Base-by-base conservation (phyloP, 768 basidiomycete species). In the Pleurotus tuber-regium region DNA sequence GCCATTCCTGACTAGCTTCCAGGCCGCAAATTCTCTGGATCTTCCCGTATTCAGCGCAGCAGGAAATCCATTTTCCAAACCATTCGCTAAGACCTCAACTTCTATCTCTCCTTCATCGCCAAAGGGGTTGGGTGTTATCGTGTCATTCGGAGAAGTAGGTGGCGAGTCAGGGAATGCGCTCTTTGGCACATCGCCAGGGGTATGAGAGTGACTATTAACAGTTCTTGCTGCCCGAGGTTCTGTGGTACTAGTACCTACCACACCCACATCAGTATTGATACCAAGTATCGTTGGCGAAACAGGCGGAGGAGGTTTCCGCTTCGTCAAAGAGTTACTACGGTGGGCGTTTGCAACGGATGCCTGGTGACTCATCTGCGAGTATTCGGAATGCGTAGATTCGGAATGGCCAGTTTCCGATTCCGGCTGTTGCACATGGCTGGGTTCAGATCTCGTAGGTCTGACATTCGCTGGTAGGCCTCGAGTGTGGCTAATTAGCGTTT, bases 21-120 rank as follows among this genome's bases (percentile, higher is more conserved):
- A 48, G 11, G 29, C 46, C 6, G 28, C 31, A 29, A 50, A 41
- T 12, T 50, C 49, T 14, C 38, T 18, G n/a, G 49, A 50, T 19
- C 18, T 11, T 8, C 49, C 49, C 9, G 49, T 50, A n/a, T 50
- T 50, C 21, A 50, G 49, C 4, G 49, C 49, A n/a, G 49, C 49
- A 12, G 49, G 33, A 31, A 26, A 50, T 23, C 18, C 23, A 19
- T 18, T 24, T 29, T 35, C 41, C 3, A 12, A 12, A 21, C 35
- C 46, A 35, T 35, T 48, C 7, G 9, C 16, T 19, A 31, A 31
- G 11, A n/a, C 3, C 11, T 11, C 30, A 19, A 38, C 36, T 6
- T 25, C 41, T 7, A 42, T 25, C 10, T 6, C 23, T 19, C 10
- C 18, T 12, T 42, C 41, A 2, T 42, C 41, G 8, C 23, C 41